Evolutionary conservation across 2,329 filamentous ascomycete genomes (phyloP), one percentile per base, ranked within the genome.

Genomic region (Fusarium neocosmosporiellum): DNA sequence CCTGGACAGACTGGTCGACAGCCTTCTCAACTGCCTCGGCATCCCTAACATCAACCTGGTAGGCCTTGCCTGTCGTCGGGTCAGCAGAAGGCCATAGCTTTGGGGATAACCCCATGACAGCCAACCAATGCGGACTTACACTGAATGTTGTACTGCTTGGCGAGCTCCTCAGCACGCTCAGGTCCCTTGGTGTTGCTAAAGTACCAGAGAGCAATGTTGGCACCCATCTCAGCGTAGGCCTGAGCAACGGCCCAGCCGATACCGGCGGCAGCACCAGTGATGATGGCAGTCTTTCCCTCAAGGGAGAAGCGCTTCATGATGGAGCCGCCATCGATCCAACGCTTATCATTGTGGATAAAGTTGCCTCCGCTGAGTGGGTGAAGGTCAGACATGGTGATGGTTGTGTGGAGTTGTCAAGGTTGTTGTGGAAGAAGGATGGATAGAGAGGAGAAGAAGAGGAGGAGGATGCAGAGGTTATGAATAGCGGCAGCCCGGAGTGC

Each of bases 171-270:
- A 1, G 91, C 91, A 46, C 88, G 85, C 34, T 89, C 85, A 16
- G 88, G 79, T 9, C 90, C 89, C 69, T 89, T 88, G 75, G 86
- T 85, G 81, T 93, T 92, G 79, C 83, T 88, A 76, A 91, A 89
- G 78, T 92, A 93, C 89, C 89, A 92, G 55, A 93, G 87, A 29
- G 89, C 90, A 43, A 93, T 88, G 74, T 92, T 91, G 63, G 90
- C 90, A 53, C 91, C 91, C 22, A 90, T 88, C 78, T 93, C 91
- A 18, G 91, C 91, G 43, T 90, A 86, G 14, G 85, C 89, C 36
- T 90, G 83, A 13, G 90, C 90, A 29, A 93, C 86, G 6, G 87
- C 84, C 36, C 91, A 83, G 46, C 91, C 91, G 71, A 93, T 92
- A 34, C 91, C 91, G 20, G 87, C 87, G 29, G 85, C 89, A 16